phyloP scores from a whole-genome alignment of 352 stramenopile species.

The Phytopythium mirpurense region DNA sequence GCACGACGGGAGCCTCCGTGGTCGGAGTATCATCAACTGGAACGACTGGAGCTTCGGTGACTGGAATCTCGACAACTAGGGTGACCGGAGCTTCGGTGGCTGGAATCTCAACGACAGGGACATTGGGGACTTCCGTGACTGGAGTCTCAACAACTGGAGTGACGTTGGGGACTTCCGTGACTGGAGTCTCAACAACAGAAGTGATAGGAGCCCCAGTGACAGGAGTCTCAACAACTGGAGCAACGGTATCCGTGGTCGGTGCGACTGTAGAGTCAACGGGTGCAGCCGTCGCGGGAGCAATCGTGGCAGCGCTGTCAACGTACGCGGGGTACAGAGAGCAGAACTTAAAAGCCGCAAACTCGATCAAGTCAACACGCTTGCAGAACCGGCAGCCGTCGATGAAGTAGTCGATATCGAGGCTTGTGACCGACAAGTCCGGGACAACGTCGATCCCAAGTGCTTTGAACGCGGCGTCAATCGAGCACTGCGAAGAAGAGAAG shows the following conservation, averaged over 20 bases:
- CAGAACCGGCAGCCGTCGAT: slow-evolving; percentile 28
- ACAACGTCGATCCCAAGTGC: slow-evolving; percentile 20
- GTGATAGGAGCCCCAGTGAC: not conserved
- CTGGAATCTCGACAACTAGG: not conserved
- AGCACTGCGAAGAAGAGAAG: not conserved
- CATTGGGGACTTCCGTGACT: too few relatives aligned
- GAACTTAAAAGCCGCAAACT: slow-evolving; percentile 15
- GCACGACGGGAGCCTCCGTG: too few relatives aligned
- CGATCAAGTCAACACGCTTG: slow-evolving; percentile 16
- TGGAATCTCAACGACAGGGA: not conserved
- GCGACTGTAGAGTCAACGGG: not conserved
- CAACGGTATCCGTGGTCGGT: not conserved
- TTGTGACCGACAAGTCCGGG: slow-evolving; percentile 14
- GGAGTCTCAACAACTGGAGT: too few relatives aligned
- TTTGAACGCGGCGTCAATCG: not conserved
- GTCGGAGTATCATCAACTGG: too few relatives aligned
- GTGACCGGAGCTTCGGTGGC: not conserved
- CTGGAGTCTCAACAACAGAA: not conserved
- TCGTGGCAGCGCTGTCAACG: not conserved
- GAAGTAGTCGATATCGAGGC: slow-evolving; percentile 25
- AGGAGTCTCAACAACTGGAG: not conserved
- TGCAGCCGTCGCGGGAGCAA: not conserved
- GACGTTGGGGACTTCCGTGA: not conserved
- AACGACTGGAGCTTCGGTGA: not conserved
- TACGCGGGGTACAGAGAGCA: slow-evolving; percentile 11